A percentile compares a stretch with the other conserved stretches of the same genome.
Evolutionary conservation across 2,329 filamentous ascomycete species (phyloP).

Genomic region (Cladosporium sp.): DNA sequence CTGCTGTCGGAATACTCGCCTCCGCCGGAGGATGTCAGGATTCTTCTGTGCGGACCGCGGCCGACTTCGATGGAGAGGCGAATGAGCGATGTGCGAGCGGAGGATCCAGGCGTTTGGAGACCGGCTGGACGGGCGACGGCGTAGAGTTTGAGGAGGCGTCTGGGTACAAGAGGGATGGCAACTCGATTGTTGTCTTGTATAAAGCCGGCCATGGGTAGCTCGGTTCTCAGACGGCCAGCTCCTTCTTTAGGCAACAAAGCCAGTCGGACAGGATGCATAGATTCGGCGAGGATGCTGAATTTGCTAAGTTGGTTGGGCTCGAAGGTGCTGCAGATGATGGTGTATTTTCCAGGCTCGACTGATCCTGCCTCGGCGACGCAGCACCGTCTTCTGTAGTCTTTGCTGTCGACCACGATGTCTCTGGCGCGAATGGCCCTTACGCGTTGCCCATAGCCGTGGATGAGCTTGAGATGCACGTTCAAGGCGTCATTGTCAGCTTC

Average conservation of each 20-base stretch:
- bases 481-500: constrained; percentile 66
- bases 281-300: constrained; percentile 75
- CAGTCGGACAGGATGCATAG: constrained; percentile 58
- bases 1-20: constrained; percentile 72
- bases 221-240: constrained; percentile 69
- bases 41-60: constrained; percentile 65
- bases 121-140: constrained; percentile 28
- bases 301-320: constrained; percentile 73
- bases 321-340: constrained; percentile 87
- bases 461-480: constrained; percentile 80
- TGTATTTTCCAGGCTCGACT: constrained; percentile 75
- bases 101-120: not conserved
- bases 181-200: constrained; percentile 53
- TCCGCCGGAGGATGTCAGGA: constrained; percentile 62
- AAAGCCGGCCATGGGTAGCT: constrained; percentile 57
- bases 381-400: constrained; percentile 83
- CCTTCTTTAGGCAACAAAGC: constrained; percentile 67
- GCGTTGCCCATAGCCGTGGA: constrained; percentile 73
- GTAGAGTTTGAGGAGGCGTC: constrained; percentile 49
- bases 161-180: constrained; percentile 51
- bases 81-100: constrained; percentile 49
- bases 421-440: constrained; percentile 68
- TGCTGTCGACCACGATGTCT: constrained; percentile 78
- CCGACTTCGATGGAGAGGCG: constrained; percentile 73
- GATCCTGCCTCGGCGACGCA: constrained; percentile 64